A percentile compares a stretch with the other conserved stretches of the same genome.
These are phyloP conservation scores for Populus hybrid DNA, from an alignment of 441 rosid genomes.

Conservation along the genomic window DNA sequence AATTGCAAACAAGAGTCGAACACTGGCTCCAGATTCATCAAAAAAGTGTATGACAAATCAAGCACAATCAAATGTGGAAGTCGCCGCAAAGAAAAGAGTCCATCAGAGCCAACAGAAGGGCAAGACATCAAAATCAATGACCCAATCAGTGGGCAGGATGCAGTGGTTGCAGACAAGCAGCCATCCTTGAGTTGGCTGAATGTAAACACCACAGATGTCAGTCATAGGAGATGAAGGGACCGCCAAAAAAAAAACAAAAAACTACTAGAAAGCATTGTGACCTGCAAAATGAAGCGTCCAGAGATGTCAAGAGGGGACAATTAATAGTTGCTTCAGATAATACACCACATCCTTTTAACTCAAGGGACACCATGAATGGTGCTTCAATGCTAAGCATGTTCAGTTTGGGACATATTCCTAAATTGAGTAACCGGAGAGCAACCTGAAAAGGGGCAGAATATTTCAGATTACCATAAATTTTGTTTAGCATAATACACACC, in stretches of 20 bases:
- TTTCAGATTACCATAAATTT: neutral
- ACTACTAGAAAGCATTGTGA: conserved; percentile 15
- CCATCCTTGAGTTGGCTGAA: conserved; percentile 89
- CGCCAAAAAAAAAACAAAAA: conserved; percentile 10
- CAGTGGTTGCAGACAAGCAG: conserved; percentile 75
- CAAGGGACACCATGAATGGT: conserved; percentile 73
- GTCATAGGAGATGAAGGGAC: conserved; percentile 8
- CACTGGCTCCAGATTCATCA: conserved; percentile 79
- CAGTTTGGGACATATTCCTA: conserved; percentile 95
- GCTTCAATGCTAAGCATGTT: conserved; percentile 73
- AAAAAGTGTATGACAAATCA: conserved; percentile 88
- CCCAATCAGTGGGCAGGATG: conserved; percentile 77
- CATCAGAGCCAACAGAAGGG: conserved; percentile 77
- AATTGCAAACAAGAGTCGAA: conserved; percentile 74
- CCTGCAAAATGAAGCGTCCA: conserved; percentile 99
- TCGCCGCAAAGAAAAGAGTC: conserved; percentile 61
- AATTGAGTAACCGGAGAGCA: conserved; percentile 74
- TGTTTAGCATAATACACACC: neutral
- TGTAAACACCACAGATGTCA: conserved; percentile 18
- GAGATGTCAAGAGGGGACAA: conserved; percentile 79
- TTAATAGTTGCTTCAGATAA: conserved; percentile 76
- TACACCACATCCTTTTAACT: conserved; percentile 95
- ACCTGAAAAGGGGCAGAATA: conserved; percentile 41
- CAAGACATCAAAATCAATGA: conserved; percentile 92
- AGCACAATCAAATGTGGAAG: conserved; percentile 64